A percentile compares a stretch with the other conserved stretches of the same genome.
phyloP scores from a whole-genome alignment of 2,329 filamentous ascomycete genomes.

The Penicillium decumbens region DNA sequence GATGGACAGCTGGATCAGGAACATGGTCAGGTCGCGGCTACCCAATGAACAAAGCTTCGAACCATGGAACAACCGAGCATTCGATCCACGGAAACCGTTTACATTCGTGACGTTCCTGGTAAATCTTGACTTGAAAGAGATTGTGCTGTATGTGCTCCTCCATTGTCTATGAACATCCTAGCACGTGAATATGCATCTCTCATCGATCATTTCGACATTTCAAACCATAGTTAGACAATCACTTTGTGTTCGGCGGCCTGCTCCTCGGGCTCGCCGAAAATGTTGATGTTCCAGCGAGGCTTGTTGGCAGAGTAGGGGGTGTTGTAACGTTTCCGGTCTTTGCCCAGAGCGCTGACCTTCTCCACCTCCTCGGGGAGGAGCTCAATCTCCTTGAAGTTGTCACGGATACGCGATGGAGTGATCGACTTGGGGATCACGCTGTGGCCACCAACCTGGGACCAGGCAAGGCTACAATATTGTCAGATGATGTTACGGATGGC shows the following conservation, averaged over 20 bases:
- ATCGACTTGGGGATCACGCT: constrained; percentile 44
- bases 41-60: no score
- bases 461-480: constrained; percentile 30
- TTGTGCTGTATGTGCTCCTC: background rate
- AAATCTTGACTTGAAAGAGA: background rate
- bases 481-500: background rate
- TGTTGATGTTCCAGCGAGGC: constrained; percentile 55
- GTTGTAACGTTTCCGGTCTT: constrained; percentile 37
- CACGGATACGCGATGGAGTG: constrained; percentile 40
- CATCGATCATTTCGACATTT: constrained; percentile 13
- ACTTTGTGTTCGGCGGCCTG: constrained; percentile 49
- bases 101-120: no score
- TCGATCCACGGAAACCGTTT: no score
- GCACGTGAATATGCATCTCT: constrained; percentile 10
- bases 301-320: constrained; percentile 38
- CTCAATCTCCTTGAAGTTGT: constrained; percentile 43
- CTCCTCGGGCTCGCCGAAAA: constrained; percentile 54
- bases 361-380: constrained; percentile 37
- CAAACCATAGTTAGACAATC: constrained; percentile 28
- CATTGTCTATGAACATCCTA: background rate
- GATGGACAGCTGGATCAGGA: no score
- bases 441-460: constrained; percentile 40
- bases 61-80: no score
- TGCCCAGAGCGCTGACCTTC: constrained; percentile 33
- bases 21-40: no score